Conservation (phyloP, 2,329 filamentous ascomycete species). For the Penicillium hordei region DNA sequence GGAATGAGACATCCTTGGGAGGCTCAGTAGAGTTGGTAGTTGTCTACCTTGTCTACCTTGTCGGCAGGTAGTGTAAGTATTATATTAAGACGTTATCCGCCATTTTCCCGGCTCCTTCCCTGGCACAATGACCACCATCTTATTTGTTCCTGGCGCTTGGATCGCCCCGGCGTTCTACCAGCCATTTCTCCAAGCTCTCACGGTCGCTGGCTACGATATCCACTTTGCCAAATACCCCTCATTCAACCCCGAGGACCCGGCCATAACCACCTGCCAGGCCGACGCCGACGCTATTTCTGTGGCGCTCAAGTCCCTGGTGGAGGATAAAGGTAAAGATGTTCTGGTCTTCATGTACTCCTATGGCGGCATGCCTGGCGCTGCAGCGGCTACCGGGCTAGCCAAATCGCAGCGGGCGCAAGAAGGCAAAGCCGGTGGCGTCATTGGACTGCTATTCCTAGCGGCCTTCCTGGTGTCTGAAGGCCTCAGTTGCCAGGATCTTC, state of each 20-base stretch:
- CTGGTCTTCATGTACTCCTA: not conserved
- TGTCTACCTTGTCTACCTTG: not conserved
- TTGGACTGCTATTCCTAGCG: conserved; percentile 34
- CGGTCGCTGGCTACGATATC: conserved; percentile 31
- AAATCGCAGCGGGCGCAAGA: conserved; percentile 4
- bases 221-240: conserved; percentile 31
- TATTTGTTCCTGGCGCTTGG: conserved; percentile 47
- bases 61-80: not conserved
- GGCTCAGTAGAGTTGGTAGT: not conserved
- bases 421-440: conserved; percentile 2
- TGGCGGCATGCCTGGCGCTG: not conserved
- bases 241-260: conserved; percentile 26
- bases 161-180: conserved; percentile 36
- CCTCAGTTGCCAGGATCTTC: conserved; percentile 22
- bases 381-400: not conserved
- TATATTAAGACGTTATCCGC: too few relatives aligned
- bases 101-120: too few relatives aligned
- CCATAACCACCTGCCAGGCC: conserved; percentile 29
- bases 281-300: conserved; percentile 35
- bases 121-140: conserved; percentile 26
- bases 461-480: conserved; percentile 42
- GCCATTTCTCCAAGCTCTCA: conserved; percentile 32
- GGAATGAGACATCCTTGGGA: not conserved
- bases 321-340: not conserved
- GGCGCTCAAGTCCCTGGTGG: not conserved